phyloP scores from a whole-genome alignment of 768 basidiomycete species.

The Boletus edulis region DNA sequence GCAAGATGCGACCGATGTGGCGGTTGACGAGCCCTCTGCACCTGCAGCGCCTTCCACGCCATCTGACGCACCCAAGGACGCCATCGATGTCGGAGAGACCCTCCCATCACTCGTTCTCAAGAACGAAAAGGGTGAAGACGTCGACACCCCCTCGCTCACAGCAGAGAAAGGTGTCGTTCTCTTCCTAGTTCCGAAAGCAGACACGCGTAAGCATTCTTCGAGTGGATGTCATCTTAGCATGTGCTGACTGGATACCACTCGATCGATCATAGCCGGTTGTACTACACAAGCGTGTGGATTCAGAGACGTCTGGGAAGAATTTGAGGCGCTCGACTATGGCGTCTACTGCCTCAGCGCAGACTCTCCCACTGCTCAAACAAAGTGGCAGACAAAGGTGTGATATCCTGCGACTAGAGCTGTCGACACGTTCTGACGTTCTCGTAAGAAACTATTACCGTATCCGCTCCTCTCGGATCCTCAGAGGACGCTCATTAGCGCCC shows the following conservation, averaged over 20 bases:
- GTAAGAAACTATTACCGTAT: constrained; percentile 81
- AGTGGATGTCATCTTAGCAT: background rate
- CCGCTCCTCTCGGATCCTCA: constrained; percentile 89
- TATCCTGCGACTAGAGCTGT: background rate
- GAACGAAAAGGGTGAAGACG: constrained; percentile 81
- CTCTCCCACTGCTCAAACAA: constrained; percentile 66
- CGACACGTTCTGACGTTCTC: background rate
- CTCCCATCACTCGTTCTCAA: constrained; percentile 75
- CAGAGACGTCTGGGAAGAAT: constrained; percentile 79
- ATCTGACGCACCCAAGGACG: constrained; percentile 15
- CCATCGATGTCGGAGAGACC: constrained; percentile 66
- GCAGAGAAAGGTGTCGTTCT: constrained; percentile 75
- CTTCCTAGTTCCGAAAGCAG: constrained; percentile 82
- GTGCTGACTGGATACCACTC: background rate
- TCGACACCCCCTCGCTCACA: constrained; percentile 62
- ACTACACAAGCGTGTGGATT: constrained; percentile 92
- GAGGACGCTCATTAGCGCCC: constrained; percentile 68
- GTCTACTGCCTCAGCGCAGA: constrained; percentile 88
- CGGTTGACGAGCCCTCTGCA: constrained; percentile 1
- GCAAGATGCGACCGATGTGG: background rate
- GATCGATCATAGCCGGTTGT: constrained; percentile 64
- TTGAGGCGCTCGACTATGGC: constrained; percentile 57
- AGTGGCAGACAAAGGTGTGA: constrained; percentile 84
- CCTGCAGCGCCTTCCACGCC: background rate
- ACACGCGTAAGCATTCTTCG: constrained; percentile 59